Percentiles rank a stretch among this genome's conserved stretches.
Conservation (phyloP, 192 early-diverging fungal species). For the Coemansia sp. region DNA sequence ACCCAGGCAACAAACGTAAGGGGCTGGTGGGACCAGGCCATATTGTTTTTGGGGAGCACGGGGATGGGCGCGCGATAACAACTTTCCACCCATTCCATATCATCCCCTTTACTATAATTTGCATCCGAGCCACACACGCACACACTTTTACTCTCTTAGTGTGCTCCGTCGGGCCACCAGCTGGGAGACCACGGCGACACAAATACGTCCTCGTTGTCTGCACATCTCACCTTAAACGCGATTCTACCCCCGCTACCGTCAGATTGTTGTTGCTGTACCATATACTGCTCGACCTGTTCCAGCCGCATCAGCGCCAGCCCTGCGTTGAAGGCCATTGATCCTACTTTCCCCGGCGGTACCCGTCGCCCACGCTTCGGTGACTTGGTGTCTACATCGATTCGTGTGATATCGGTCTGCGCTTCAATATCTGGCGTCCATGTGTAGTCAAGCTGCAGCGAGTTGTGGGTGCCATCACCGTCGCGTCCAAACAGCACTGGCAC, state of each 20-base stretch:
- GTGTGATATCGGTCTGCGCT: constrained; percentile 37
- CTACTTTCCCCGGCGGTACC: constrained; percentile 64
- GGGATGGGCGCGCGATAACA: not conserved
- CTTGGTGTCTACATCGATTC: constrained; percentile 18
- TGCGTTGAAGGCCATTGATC: constrained; percentile 69
- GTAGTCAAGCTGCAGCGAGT: constrained; percentile 16
- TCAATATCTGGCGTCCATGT: constrained; percentile 4
- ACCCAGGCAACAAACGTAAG: not conserved
- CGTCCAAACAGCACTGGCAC: constrained; percentile 64
- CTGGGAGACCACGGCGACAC: constrained; percentile 43
- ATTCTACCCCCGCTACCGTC: not conserved
- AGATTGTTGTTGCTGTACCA: constrained; percentile 9
- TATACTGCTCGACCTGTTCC: constrained; percentile 59
- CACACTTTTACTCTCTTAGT: not conserved
- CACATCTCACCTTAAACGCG: constrained; percentile 22
- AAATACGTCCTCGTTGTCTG: constrained; percentile 18
- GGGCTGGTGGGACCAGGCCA: not conserved
- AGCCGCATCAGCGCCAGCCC: constrained; percentile 85
- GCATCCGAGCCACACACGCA: not conserved
- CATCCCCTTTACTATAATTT: too few species aligned
- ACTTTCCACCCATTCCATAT: not conserved
- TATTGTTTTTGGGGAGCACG: constrained; percentile 14
- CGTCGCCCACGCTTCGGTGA: constrained; percentile 27
- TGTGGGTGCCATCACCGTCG: constrained; percentile 7
- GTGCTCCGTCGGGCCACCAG: constrained; percentile 38